Evolutionary conservation across 495 filamentous ascomycete genomes (phyloP), one percentile per base, ranked within the genome.

Genomic region (Aspergillus affinis): DNA sequence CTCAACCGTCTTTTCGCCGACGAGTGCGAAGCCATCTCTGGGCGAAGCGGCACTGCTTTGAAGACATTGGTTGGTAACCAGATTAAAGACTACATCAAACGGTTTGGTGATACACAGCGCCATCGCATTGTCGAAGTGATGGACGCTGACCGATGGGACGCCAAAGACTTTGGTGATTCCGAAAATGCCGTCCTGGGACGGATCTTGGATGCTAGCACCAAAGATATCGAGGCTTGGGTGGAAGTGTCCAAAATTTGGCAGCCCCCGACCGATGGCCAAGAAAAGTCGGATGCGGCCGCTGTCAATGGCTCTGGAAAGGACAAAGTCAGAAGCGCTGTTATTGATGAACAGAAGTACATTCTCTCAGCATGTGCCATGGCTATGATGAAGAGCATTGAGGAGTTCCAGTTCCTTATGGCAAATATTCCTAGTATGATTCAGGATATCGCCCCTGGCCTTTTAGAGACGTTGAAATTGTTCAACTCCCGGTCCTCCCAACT

Each of bases 21-120:
- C 65, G 94, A 99, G 69, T 99, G 94, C 65, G 94, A 99, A 72
- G 90, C 94, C 4, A 91, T 97, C 17, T 96, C 91, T 15, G 94
- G 94, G 3, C 84, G 94, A 55, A 87, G 91, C 55, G 93, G 93
- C 3, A 88, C 86, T 6, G 82, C 88, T 1, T 78, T 98, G 27
- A 96, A 96, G 70, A 93, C 84, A 4, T 82, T 96, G 2, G 90
- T 98, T 44, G 93, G 96, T 62, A 86, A 84, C 52, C 94, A 98
- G 59, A 97, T 98, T 67, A 87, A 86, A 50, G 92, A 96, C 29
- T 98, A 93, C 64, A 88, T 97, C 49, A 80, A 85, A 32, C 78
- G 83, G 4, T 87, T 92, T 58, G 87, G 88, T 6, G 90, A 94
- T 52, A 73, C 79, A 4, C 88, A 95, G 67, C 89, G 88, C 54